These are phyloP conservation scores for Mycena filopes DNA, from an alignment of 768 basidiomycete genomes.

Conservation along the genomic window DNA sequence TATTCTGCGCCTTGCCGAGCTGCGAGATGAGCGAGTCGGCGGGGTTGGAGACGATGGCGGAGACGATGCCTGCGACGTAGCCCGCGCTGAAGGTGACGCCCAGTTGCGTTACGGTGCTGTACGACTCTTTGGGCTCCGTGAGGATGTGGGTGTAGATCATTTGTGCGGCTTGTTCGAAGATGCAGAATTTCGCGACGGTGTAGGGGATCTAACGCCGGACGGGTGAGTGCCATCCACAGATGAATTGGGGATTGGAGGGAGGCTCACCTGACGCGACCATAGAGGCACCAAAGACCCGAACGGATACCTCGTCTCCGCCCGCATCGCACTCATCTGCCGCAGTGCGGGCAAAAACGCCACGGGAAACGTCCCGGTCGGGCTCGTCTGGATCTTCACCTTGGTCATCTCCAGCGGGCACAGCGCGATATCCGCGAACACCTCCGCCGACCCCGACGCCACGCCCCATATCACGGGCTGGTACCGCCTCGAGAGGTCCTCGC, in stretches of 20 bases:
- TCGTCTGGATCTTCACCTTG: slow-evolving; percentile 40
- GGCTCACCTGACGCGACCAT: slow-evolving; percentile 7
- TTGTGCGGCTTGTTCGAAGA: slow-evolving; percentile 88
- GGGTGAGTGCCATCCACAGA: neutral
- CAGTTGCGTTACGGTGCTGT: slow-evolving; percentile 85
- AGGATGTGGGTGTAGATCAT: slow-evolving; percentile 91
- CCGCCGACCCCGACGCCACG: slow-evolving; percentile 91
- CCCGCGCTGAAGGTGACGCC: slow-evolving; percentile 89
- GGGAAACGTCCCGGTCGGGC: slow-evolving; percentile 3
- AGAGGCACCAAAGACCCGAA: slow-evolving; percentile 2
- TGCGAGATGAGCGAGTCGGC: slow-evolving; percentile 93
- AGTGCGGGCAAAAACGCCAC: neutral
- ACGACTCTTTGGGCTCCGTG: slow-evolving; percentile 78
- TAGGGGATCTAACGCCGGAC: slow-evolving; percentile 80
- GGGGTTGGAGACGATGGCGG: slow-evolving; percentile 95
- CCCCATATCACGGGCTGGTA: slow-evolving; percentile 93
- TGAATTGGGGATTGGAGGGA: neutral
- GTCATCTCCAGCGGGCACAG: slow-evolving; percentile 95
- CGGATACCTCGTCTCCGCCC: slow-evolving; percentile 1
- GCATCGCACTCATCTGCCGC: neutral
- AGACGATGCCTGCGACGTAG: slow-evolving; percentile 94
- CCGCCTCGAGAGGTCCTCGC: slow-evolving; percentile 78
- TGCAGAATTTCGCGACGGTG: slow-evolving; percentile 99
- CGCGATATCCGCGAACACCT: slow-evolving; percentile 94
- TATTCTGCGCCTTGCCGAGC: slow-evolving; percentile 89